Evolutionary conservation across 106 monocot species (phyloP).

Genomic region (Acorus calamus): DNA sequence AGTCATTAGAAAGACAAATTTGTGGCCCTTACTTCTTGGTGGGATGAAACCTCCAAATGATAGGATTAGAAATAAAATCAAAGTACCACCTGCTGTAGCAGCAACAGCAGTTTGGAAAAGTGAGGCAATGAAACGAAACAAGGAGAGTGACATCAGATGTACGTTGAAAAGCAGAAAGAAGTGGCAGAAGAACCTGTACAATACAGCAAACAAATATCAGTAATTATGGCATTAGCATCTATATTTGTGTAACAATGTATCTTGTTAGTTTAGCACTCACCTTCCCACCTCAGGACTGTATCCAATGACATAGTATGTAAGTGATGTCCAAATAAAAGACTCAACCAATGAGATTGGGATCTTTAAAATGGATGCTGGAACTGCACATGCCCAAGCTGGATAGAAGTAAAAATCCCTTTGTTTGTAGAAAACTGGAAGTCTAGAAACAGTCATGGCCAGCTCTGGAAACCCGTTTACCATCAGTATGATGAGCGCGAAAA

Average conservation of each 20-base stretch:
- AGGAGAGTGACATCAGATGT: slow-evolving; percentile 51
- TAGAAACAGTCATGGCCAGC: slow-evolving; percentile 40
- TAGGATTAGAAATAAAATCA: slow-evolving; percentile 19
- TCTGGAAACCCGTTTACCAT: slow-evolving; percentile 70
- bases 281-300: slow-evolving; percentile 56
- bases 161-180: slow-evolving; percentile 49
- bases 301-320: slow-evolving; percentile 70
- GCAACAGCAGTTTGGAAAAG: slow-evolving; percentile 31
- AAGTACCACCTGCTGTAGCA: slow-evolving; percentile 15
- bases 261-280: slow-evolving; percentile 8
- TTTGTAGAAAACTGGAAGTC: slow-evolving; percentile 74
- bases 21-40: slow-evolving; percentile 35
- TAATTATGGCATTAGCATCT: not conserved
- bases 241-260: not conserved
- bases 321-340: slow-evolving; percentile 48
- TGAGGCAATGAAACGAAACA: slow-evolving; percentile 48
- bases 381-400: slow-evolving; percentile 80
- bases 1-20: not conserved
- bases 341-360: slow-evolving; percentile 64
- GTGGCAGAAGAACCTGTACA: slow-evolving; percentile 58
- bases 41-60: slow-evolving; percentile 69
- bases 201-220: not conserved
- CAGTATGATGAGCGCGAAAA: slow-evolving; percentile 36
- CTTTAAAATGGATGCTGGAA: slow-evolving; percentile 54
- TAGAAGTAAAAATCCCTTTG: slow-evolving; percentile 82